Conservation (phyloP, 139 green algal species). For the Monoraphidium neglectum region DNA sequence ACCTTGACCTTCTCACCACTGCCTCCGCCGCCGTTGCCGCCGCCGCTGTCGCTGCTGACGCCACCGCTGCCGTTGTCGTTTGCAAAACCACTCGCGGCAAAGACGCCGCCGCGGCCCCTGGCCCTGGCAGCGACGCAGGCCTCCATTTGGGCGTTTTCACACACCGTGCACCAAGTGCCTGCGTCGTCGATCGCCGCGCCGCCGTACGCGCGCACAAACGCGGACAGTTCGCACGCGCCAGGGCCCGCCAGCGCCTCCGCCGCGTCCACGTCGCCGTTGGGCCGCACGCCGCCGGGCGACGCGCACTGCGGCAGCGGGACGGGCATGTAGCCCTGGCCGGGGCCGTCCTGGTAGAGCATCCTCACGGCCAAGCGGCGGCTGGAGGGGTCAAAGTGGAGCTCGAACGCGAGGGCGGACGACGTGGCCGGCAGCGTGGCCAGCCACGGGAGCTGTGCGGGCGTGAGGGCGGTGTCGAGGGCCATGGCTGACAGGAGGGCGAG, state of each 20-base stretch:
- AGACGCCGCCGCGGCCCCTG: too few relatives aligned
- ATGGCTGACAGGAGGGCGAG: constrained; percentile 49
- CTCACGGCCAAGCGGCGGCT: constrained; percentile 26
- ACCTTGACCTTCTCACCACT: too few relatives aligned
- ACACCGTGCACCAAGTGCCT: too few relatives aligned
- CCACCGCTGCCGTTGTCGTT: too few relatives aligned
- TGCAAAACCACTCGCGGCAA: too few relatives aligned
- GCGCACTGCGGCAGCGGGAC: constrained; percentile 42
- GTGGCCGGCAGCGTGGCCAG: constrained; percentile 33
- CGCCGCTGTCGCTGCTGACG: too few relatives aligned
- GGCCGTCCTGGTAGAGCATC: constrained; percentile 47
- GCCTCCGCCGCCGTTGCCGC: too few relatives aligned
- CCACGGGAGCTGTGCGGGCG: constrained; percentile 13
- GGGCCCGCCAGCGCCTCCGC: constrained; percentile 32
- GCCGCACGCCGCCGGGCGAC: too few relatives aligned
- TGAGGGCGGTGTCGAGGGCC: constrained; percentile 20
- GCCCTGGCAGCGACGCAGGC: too few relatives aligned
- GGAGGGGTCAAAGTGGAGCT: constrained; percentile 29
- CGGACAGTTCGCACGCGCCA: constrained; percentile 28
- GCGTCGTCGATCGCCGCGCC: too few relatives aligned
- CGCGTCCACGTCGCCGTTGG: constrained; percentile 21
- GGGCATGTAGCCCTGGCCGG: constrained; percentile 8
- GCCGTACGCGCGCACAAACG: too few relatives aligned
- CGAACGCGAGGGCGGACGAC: constrained; percentile 47
- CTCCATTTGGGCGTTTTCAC: too few relatives aligned